Conservation (phyloP, 2,329 filamentous ascomycete species). For the Exserohilum rostratum region DNA sequence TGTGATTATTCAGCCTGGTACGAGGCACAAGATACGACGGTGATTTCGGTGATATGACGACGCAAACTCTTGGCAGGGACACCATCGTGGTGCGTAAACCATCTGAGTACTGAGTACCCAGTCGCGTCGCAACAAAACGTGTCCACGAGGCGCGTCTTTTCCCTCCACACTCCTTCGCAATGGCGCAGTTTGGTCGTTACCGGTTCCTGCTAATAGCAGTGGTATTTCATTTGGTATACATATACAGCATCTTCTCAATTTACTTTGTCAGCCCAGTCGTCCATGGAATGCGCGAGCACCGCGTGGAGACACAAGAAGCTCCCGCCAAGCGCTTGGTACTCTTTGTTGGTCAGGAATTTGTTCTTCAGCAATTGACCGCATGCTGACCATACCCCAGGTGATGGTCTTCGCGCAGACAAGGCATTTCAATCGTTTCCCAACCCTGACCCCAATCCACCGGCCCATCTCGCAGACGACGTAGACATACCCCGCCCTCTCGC, state of each 20-base stretch:
- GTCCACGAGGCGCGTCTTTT: slow-evolving; percentile 37
- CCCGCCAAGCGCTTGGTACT: slow-evolving; percentile 90
- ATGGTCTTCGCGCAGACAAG: slow-evolving; percentile 96
- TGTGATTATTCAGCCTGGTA: background rate
- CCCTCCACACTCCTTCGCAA: slow-evolving; percentile 31
- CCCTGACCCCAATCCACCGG: slow-evolving; percentile 69
- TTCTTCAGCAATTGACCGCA: background rate
- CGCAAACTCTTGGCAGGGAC: slow-evolving; percentile 25
- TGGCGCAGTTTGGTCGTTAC: slow-evolving; percentile 69
- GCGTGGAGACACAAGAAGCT: slow-evolving; percentile 71
- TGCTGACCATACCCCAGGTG: slow-evolving; percentile 59
- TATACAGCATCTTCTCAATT: slow-evolving; percentile 82
- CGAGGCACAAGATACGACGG: background rate
- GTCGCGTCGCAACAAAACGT: slow-evolving; percentile 24
- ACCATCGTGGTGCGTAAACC: slow-evolving; percentile 26
- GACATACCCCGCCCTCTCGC: slow-evolving; percentile 80
- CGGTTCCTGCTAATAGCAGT: slow-evolving; percentile 88
- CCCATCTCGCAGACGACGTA: slow-evolving; percentile 63
- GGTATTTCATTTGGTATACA: slow-evolving; percentile 91
- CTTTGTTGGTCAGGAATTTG: slow-evolving; percentile 72
- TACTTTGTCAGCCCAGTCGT: slow-evolving; percentile 99
- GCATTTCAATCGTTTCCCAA: slow-evolving; percentile 93
- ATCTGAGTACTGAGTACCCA: slow-evolving; percentile 33
- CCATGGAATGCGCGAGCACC: slow-evolving; percentile 86
- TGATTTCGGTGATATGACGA: slow-evolving; percentile 4